Base-by-base conservation (phyloP, 164 flowering plant species). In the Malania oleifera region DNA sequence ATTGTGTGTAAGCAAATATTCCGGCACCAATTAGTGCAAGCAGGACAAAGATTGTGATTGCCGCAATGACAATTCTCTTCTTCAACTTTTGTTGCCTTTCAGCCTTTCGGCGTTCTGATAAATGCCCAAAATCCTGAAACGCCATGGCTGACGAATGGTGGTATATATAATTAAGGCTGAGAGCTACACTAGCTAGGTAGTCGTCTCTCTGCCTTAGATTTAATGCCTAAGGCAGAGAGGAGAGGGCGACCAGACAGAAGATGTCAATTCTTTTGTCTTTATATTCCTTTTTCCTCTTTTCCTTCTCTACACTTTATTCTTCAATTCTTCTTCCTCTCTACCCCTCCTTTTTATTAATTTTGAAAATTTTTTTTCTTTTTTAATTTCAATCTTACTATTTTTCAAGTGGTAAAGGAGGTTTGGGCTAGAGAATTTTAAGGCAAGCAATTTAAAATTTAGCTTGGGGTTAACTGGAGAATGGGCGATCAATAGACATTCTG, bases 351-450 rank as follows among this genome's bases (percentile, higher is more conserved):
- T n/a, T n/a, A n/a, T n/a, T n/a, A n/a, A n/a, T n/a, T n/a, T n/a
- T n/a, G n/a, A n/a, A n/a, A n/a, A n/a, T n/a, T n/a, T n/a, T n/a
- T n/a, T n/a, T n/a, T n/a, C n/a, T n/a, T n/a, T n/a, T n/a, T n/a
- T n/a, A n/a, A n/a, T n/a, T n/a, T n/a, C n/a, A n/a, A n/a, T n/a
- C n/a, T n/a, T n/a, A n/a, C n/a, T n/a, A n/a, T 9, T 46, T 47
- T 55, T 9, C 46, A 25, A n/a, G 14, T 19, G 13, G 22, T 13
- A 37, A 35, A 14, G 41, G 46, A 49, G 59, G 49, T 56, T 57
- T 68, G 81, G 77, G 67, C 67, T 40, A 64, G 84, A 80, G 83
- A 59, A 43, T 39, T 80, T 80, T 67, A 35, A 68, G 84, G 84
- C 49, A 23, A 23, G 18, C 28, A 24, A 7, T 56, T 49, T 20